Conservation (phyloP, 2,329 filamentous ascomycete species). For the Alternaria metachromatica region DNA sequence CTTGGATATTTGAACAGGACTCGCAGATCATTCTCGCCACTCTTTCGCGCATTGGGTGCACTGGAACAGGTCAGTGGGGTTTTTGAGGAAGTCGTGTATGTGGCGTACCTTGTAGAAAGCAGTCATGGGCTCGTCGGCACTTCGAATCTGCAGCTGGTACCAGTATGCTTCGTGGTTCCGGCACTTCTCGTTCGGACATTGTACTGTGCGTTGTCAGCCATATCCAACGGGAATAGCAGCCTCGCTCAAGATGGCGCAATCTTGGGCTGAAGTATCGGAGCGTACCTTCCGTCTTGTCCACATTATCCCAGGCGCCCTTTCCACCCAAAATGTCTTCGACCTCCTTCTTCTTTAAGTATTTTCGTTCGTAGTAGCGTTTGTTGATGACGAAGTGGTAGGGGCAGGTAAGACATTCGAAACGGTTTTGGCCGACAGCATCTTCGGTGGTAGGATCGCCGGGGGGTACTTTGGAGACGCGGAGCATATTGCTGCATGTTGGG, state of each 20-base stretch:
- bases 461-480: slow-evolving; percentile 69
- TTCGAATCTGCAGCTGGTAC: slow-evolving; percentile 96
- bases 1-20: background rate
- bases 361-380: slow-evolving; percentile 80
- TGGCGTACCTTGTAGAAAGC: slow-evolving; percentile 81
- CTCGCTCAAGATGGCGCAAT: background rate
- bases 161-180: slow-evolving; percentile 86
- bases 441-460: slow-evolving; percentile 48
- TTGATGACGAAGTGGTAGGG: slow-evolving; percentile 88
- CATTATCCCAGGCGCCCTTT: slow-evolving; percentile 87
- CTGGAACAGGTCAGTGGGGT: slow-evolving; percentile 20
- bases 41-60: slow-evolving; percentile 54
- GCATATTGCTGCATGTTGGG: slow-evolving; percentile 82
- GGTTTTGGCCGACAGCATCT: slow-evolving; percentile 64
- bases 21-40: slow-evolving; percentile 49
- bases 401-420: slow-evolving; percentile 93
- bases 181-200: slow-evolving; percentile 84
- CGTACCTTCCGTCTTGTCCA: slow-evolving; percentile 74
- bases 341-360: slow-evolving; percentile 80
- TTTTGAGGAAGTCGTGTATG: background rate
- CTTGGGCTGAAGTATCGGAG: background rate
- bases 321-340: slow-evolving; percentile 91
- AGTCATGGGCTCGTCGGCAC: slow-evolving; percentile 98
- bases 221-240: background rate
- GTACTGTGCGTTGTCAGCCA: slow-evolving; percentile 57